phyloP scores from a whole-genome alignment of 2,329 filamentous ascomycete genomes.

The Paraphaeosphaeria minitans region DNA sequence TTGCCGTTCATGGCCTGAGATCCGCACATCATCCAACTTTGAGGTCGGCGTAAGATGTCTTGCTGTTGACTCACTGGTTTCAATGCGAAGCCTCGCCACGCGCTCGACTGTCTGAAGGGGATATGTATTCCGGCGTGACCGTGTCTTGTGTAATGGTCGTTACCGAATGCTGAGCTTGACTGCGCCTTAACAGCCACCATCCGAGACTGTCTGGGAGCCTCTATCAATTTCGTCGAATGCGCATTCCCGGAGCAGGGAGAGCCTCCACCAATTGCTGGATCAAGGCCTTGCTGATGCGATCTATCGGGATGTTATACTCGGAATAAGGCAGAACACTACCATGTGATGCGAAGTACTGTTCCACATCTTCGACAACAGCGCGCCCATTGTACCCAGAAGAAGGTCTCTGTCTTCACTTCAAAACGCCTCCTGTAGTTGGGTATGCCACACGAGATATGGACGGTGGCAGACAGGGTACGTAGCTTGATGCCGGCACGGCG shows the following conservation, averaged over 20 bases:
- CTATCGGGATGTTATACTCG: not conserved
- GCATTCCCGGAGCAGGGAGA: not conserved
- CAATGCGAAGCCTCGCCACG: not conserved
- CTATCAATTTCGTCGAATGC: not conserved
- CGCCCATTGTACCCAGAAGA: not conserved
- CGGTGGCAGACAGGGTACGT: not conserved
- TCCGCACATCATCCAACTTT: not conserved
- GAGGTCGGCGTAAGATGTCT: not conserved
- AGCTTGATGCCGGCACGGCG: not conserved
- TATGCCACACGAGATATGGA: not conserved
- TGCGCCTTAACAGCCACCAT: conserved; percentile 1
- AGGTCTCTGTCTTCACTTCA: not conserved
- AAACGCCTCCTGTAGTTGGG: not conserved
- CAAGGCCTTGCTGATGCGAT: not conserved
- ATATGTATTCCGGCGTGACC: conserved; percentile 1
- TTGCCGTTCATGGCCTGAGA: not conserved
- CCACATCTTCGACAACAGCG: not conserved
- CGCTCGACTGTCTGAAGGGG: not conserved
- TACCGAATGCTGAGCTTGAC: conserved; percentile 4
- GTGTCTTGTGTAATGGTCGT: conserved; percentile 5
- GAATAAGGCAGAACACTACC: not conserved
- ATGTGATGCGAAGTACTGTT: not conserved
- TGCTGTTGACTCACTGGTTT: not conserved
- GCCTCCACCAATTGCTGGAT: not conserved
- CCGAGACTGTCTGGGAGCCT: not conserved